Conservation (phyloP, 2,329 filamentous ascomycete genomes). For the Blastomyces gilchristii region DNA sequence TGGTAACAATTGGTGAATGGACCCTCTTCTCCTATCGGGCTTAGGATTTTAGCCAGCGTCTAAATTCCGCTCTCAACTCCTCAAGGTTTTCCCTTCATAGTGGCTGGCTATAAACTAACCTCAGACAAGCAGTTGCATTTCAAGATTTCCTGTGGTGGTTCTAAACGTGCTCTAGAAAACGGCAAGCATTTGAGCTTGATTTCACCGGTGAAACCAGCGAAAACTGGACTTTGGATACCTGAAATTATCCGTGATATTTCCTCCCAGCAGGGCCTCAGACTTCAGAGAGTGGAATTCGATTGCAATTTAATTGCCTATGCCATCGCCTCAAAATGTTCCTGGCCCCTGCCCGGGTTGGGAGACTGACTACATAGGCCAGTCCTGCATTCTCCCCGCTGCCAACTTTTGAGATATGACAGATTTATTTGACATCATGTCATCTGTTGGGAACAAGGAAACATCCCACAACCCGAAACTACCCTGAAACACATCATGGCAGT, state of each 20-base stretch:
- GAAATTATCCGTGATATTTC: background rate
- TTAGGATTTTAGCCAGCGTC: too few species aligned
- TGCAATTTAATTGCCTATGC: too few species aligned
- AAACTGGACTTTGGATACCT: background rate
- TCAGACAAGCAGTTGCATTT: background rate
- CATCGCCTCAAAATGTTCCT: background rate
- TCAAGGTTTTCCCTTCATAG: too few species aligned
- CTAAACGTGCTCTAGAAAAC: background rate
- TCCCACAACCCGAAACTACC: background rate
- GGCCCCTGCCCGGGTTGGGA: background rate
- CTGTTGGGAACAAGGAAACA: background rate
- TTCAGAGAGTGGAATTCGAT: background rate
- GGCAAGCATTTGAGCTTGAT: background rate
- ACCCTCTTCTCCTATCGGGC: too few species aligned
- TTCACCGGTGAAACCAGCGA: background rate
- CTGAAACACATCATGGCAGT: background rate
- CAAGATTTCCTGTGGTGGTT: background rate
- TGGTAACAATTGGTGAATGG: too few species aligned
- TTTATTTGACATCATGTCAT: background rate
- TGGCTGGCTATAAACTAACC: background rate
- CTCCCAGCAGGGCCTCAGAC: background rate
- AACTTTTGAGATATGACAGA: background rate
- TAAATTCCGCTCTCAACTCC: too few species aligned
- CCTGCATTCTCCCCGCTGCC: background rate
- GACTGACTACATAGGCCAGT: too few species aligned